These are phyloP conservation scores for Boletus rubroflammeus DNA, from an alignment of 768 basidiomycete species.

Conservation along the genomic window DNA sequence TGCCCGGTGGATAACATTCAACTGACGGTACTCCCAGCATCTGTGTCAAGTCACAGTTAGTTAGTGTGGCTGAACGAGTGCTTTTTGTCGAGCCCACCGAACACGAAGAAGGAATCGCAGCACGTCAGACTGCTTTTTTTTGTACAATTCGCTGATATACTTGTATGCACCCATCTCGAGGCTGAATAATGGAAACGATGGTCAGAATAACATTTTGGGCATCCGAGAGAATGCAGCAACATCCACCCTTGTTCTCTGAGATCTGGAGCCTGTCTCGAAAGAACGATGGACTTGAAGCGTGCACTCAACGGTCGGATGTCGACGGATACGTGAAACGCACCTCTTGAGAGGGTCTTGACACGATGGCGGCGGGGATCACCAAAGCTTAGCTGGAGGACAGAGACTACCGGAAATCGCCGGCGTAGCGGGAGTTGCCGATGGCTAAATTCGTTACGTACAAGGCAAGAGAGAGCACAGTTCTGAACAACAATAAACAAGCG, in stretches of 20 bases:
- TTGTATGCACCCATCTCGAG: slow-evolving; percentile 90
- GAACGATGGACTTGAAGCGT: slow-evolving; percentile 1
- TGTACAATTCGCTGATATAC: slow-evolving; percentile 96
- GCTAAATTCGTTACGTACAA: slow-evolving; percentile 6
- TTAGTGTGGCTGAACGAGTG: background rate
- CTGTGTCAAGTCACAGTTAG: slow-evolving; percentile 35
- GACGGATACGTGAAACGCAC: slow-evolving; percentile 20
- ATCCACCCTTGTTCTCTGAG: slow-evolving; percentile 24
- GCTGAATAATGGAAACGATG: slow-evolving; percentile 24
- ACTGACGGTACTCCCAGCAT: slow-evolving; percentile 98
- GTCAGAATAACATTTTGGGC: slow-evolving; percentile 9
- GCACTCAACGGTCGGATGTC: background rate
- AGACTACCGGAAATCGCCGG: slow-evolving; percentile 20
- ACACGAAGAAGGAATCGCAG: slow-evolving; percentile 97
- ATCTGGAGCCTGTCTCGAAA: background rate
- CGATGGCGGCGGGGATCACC: slow-evolving; percentile 8
- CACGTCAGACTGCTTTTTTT: slow-evolving; percentile 97
- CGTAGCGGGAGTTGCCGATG: slow-evolving; percentile 25
- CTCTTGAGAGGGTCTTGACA: slow-evolving; percentile 26
- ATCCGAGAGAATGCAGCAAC: slow-evolving; percentile 16
- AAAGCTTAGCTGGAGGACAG: slow-evolving; percentile 1
- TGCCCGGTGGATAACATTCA: slow-evolving; percentile 97
- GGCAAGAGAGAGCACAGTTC: background rate
- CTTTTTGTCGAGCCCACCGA: slow-evolving; percentile 49
- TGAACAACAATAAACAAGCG: slow-evolving; percentile 21